These are phyloP conservation scores for Candida namnaoensis DNA, from an alignment of 805 yeast species.

Conservation along the genomic window DNA sequence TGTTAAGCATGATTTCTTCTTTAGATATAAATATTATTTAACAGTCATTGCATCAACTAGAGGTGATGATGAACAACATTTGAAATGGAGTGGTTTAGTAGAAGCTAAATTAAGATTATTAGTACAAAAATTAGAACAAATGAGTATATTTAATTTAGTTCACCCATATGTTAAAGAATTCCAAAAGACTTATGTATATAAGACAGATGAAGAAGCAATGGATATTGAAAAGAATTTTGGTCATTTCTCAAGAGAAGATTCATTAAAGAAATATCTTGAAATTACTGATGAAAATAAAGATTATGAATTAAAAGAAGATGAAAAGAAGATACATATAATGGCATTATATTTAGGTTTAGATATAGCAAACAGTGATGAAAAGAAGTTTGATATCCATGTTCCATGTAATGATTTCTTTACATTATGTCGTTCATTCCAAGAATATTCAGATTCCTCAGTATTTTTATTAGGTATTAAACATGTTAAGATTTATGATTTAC, in stretches of 20 bases:
- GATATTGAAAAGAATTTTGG: conserved; percentile 58
- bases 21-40: conserved; percentile 76
- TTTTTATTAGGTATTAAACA: conserved; percentile 57
- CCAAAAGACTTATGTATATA: conserved; percentile 41
- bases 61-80: conserved; percentile 71
- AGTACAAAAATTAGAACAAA: conserved; percentile 74
- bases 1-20: conserved; percentile 74
- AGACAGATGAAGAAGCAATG: conserved; percentile 44
- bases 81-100: conserved; percentile 88
- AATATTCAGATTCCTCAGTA: conserved; percentile 46
- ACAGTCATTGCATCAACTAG: conserved; percentile 73
- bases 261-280: conserved; percentile 23
- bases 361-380: conserved; percentile 35
- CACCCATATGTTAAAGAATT: conserved; percentile 86
- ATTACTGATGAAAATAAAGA: conserved; percentile 27
- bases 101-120: conserved; percentile 79
- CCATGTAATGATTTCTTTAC: conserved; percentile 88
- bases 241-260: conserved; percentile 42
- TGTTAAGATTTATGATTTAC: conserved; percentile 72
- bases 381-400: conserved; percentile 73
- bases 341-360: conserved; percentile 76
- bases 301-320: conserved; percentile 22
- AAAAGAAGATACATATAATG: conserved; percentile 47
- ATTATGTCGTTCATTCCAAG: conserved; percentile 70
- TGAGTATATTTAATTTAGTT: conserved; percentile 70